Conservation (phyloP, 805 yeast genomes). For the Lachancea fermentati region DNA sequence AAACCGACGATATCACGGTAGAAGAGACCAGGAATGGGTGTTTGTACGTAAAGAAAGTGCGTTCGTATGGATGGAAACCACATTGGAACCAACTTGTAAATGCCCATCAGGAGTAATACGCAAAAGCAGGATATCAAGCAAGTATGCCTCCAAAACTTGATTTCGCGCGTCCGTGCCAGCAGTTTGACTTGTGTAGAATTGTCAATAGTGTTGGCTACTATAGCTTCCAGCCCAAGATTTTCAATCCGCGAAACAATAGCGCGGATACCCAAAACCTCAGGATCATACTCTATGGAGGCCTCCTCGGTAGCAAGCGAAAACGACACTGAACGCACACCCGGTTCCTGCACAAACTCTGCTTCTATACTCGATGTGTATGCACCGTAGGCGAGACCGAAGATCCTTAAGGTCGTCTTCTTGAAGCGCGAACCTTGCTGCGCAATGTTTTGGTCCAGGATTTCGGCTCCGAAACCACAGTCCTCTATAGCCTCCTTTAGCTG, state of each 20-base stretch:
- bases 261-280: slow-evolving; percentile 55
- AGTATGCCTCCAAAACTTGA: slow-evolving; percentile 59
- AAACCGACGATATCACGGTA: slow-evolving; percentile 52
- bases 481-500: slow-evolving; percentile 53
- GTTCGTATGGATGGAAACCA: slow-evolving; percentile 27
- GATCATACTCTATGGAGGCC: slow-evolving; percentile 47
- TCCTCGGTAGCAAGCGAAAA: slow-evolving; percentile 51
- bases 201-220: slow-evolving; percentile 42
- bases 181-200: slow-evolving; percentile 63
- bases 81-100: slow-evolving; percentile 45
- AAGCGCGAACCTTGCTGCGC: slow-evolving; percentile 4
- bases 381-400: slow-evolving; percentile 60
- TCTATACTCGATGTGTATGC: slow-evolving; percentile 49
- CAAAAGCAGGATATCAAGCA: slow-evolving; percentile 46
- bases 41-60: slow-evolving; percentile 29
- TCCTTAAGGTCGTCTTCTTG: slow-evolving; percentile 28
- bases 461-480: slow-evolving; percentile 68
- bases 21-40: slow-evolving; percentile 21
- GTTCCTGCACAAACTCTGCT: slow-evolving; percentile 36
- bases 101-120: slow-evolving; percentile 57
- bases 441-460: slow-evolving; percentile 9
- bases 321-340: slow-evolving; percentile 45
- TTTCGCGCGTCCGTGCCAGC: slow-evolving; percentile 65
- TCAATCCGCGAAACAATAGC: slow-evolving; percentile 49
- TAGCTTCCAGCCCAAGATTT: slow-evolving; percentile 50